Conservation (phyloP, 2,329 filamentous ascomycete genomes). For the Ilyonectria sp. region DNA sequence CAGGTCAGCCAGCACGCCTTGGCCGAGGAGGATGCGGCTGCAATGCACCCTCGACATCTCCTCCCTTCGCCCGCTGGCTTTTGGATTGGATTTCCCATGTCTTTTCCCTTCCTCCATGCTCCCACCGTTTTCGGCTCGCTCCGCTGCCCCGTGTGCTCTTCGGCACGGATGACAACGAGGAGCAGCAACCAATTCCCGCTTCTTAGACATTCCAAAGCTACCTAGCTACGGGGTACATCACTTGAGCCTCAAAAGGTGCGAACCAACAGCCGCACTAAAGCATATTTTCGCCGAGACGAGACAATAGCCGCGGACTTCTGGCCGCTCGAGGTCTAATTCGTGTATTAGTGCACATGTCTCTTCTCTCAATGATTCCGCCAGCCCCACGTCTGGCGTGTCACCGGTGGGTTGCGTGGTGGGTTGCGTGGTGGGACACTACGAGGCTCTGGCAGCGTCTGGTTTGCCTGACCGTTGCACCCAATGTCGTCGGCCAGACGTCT, state of each 20-base stretch:
- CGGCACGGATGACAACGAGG: neutral
- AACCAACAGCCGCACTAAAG: neutral
- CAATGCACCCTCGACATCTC: neutral
- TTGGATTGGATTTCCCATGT: neutral
- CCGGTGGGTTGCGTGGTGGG: too few species aligned
- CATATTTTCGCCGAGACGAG: neutral
- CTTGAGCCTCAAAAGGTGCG: neutral
- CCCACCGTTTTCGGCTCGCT: neutral
- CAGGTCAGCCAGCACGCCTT: neutral
- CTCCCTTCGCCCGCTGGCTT: neutral
- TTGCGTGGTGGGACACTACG: neutral
- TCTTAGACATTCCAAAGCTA: neutral
- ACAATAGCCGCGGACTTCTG: neutral
- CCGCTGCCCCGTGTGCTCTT: neutral
- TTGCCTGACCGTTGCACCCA: neutral
- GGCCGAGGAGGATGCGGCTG: neutral
- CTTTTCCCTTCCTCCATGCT: neutral
- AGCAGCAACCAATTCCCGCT: neutral
- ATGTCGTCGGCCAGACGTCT: neutral
- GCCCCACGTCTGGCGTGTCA: neutral
- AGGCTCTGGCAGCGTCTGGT: neutral
- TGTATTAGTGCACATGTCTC: slow-evolving; percentile 10
- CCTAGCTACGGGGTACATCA: neutral
- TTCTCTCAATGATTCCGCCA: neutral
- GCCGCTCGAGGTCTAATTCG: neutral